phyloP scores from a whole-genome alignment of 305 asterid species.

The Fraxinus albicans region DNA sequence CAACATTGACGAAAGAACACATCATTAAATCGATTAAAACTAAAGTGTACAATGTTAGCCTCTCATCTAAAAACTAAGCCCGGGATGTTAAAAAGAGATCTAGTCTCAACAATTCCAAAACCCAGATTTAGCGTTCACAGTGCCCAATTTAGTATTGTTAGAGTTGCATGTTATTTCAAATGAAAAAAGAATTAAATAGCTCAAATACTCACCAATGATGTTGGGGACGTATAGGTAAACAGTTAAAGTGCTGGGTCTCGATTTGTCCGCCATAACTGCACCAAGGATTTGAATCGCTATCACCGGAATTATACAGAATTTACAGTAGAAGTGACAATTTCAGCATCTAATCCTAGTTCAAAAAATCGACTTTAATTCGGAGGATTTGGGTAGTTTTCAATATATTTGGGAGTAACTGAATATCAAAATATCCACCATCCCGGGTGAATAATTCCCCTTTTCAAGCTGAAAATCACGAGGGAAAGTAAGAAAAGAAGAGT shows the following conservation, averaged over 20 bases:
- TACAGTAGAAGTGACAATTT: neutral
- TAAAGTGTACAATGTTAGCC: neutral
- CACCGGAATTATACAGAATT: neutral
- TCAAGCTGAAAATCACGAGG: neutral
- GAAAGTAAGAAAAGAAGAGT: neutral
- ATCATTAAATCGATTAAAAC: neutral
- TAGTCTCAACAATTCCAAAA: neutral
- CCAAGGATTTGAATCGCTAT: neutral
- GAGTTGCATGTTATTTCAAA: too few relatives aligned
- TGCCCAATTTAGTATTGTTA: too few relatives aligned
- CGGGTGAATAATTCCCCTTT: neutral
- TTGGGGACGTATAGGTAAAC: conserved; percentile 88
- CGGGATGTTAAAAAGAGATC: neutral
- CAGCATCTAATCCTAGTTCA: neutral
- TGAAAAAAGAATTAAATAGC: neutral
- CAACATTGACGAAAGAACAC: conserved; percentile 12
- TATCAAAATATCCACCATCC: neutral
- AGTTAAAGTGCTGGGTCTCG: conserved; percentile 47
- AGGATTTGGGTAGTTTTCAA: neutral
- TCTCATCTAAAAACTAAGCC: neutral
- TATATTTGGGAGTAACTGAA: neutral
- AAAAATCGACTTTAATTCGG: neutral
- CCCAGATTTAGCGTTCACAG: neutral
- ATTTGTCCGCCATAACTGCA: conserved; percentile 46
- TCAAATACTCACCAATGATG: conserved; percentile 54